A percentile compares a stretch with the other conserved stretches of the same genome.
These are phyloP conservation scores for Heliocybe sulcata DNA, from an alignment of 1,284 basidiomycete species.

Conservation along the genomic window DNA sequence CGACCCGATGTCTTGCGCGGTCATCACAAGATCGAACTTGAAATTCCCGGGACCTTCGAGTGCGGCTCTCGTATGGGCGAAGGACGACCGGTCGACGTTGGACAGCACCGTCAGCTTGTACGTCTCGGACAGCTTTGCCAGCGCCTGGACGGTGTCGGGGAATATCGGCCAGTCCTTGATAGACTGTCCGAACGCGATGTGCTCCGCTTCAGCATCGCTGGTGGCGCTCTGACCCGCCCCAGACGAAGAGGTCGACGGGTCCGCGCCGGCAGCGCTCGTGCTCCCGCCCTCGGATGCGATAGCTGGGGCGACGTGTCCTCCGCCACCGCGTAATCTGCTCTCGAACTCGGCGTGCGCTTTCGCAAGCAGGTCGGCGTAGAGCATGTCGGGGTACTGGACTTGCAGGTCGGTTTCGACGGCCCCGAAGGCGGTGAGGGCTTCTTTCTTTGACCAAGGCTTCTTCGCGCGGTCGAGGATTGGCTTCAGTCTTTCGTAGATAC, in stretches of 20 bases:
- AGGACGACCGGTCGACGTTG: conserved; percentile 64
- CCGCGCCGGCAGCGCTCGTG: conserved; percentile 4
- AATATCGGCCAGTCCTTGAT: conserved; percentile 59
- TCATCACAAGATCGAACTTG: conserved; percentile 59
- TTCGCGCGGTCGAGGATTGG: conserved; percentile 36
- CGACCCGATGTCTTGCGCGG: conserved; percentile 57
- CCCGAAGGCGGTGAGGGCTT: conserved; percentile 44
- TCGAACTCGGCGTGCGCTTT: conserved; percentile 38
- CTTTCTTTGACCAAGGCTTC: conserved; percentile 39
- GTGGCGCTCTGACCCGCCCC: not conserved
- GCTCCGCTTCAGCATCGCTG: conserved; percentile 9
- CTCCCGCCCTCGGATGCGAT: conserved; percentile 7
- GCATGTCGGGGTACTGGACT: conserved; percentile 44
- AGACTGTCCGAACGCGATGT: conserved; percentile 43
- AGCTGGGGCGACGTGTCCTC: conserved; percentile 7
- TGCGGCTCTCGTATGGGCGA: conserved; percentile 48
- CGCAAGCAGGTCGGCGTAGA: conserved; percentile 53
- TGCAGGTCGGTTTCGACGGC: conserved; percentile 52
- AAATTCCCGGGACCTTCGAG: conserved; percentile 38
- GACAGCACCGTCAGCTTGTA: conserved; percentile 68
- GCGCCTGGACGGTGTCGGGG: conserved; percentile 55
- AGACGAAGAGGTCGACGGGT: conserved; percentile 9
- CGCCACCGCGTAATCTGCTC: conserved; percentile 17
- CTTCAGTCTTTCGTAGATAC: conserved; percentile 44
- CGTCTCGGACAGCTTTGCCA: conserved; percentile 47